Evolutionary conservation across 202 grass and related monocot species (phyloP).

Genomic region (Zizania palustris): DNA sequence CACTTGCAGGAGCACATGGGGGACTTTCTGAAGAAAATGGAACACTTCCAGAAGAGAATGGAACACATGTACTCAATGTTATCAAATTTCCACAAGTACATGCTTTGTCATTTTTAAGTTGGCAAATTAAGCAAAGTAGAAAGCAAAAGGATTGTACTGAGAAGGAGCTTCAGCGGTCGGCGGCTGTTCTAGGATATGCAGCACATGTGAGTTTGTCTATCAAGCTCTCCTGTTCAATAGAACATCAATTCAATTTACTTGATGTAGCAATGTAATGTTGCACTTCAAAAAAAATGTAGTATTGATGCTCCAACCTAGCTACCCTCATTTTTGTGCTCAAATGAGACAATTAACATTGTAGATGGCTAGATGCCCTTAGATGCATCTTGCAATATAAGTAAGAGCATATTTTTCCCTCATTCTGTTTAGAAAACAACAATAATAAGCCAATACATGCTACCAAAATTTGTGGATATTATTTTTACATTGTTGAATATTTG

Average conservation of each 20-base stretch:
- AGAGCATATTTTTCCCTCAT: conserved; percentile 12
- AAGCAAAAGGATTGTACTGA: conserved; percentile 57
- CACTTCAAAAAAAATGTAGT: neutral
- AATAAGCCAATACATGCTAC: neutral
- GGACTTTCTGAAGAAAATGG: conserved; percentile 25
- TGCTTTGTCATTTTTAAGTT: conserved; percentile 57
- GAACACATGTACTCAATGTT: conserved; percentile 14
- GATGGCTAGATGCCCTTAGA: neutral
- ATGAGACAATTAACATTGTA: neutral
- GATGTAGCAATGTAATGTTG: neutral
- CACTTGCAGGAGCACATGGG: conserved; percentile 46
- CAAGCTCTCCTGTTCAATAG: neutral
- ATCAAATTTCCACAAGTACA: conserved; percentile 36
- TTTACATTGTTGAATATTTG: neutral
- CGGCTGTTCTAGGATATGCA: conserved; percentile 79
- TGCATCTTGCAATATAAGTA: conserved; percentile 1
- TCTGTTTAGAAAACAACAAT: neutral
- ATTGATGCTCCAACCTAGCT: neutral
- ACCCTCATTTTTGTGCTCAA: conserved; percentile 16
- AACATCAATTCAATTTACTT: conserved; percentile 5
- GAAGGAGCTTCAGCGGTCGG: conserved; percentile 73
- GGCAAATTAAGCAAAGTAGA: conserved; percentile 63
- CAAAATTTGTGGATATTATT: neutral
- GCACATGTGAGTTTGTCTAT: conserved; percentile 67
- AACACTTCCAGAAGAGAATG: neutral